phyloP scores from a whole-genome alignment of 169 alveolate genomes.

The Plasmodium gaboni region DNA sequence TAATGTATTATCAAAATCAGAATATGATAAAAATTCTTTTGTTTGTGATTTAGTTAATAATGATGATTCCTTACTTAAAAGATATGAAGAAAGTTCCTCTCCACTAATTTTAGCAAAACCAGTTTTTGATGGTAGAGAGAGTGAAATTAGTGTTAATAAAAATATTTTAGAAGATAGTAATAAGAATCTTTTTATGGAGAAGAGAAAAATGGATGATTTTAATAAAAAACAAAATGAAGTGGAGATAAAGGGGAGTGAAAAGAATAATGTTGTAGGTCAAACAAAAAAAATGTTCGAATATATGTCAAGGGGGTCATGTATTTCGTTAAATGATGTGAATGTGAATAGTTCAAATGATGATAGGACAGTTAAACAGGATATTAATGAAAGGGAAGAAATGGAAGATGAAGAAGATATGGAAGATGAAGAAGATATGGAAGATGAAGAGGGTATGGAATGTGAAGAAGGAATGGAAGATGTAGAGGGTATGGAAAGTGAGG shows the following conservation, averaged over 20 bases:
- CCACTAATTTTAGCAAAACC: constrained; percentile 74
- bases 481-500: background rate
- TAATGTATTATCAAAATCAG: background rate
- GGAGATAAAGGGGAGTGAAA: background rate
- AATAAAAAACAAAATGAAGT: background rate
- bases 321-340: background rate
- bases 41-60: constrained; percentile 17
- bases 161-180: constrained; percentile 14
- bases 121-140: constrained; percentile 24
- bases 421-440: background rate
- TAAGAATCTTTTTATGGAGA: constrained; percentile 1
- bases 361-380: background rate
- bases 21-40: constrained; percentile 8
- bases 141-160: constrained; percentile 60
- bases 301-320: background rate
- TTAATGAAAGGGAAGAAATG: background rate
- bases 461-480: background rate
- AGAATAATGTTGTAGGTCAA: constrained; percentile 11
- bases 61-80: constrained; percentile 67
- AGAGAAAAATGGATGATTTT: constrained; percentile 2
- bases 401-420: background rate
- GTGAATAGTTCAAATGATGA: constrained; percentile 11
- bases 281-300: background rate
- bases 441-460: background rate
- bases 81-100: constrained; percentile 68